phyloP scores from a whole-genome alignment of 2,329 filamentous ascomycete genomes.

The Cordyceps cateniannulata region DNA sequence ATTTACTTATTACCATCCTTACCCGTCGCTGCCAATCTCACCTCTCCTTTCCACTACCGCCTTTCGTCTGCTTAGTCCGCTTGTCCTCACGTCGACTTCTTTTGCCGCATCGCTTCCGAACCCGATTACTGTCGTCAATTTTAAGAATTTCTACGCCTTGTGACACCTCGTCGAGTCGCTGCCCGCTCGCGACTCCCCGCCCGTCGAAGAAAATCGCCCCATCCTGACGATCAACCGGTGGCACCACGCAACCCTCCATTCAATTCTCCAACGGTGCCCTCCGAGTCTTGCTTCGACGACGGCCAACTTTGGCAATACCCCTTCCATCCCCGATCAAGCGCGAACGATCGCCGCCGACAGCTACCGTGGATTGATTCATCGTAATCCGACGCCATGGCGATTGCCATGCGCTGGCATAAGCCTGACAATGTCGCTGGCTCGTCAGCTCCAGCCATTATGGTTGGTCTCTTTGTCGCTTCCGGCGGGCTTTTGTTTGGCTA shows the following conservation, averaged over 20 bases:
- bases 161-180: not conserved
- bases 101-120: not conserved
- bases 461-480: conserved; percentile 64
- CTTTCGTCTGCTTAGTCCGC: not conserved
- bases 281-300: conserved; percentile 1
- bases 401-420: conserved; percentile 66
- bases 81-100: not conserved
- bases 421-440: conserved; percentile 69
- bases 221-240: conserved; percentile 7
- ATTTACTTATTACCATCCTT: conserved; percentile 6
- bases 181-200: conserved; percentile 1
- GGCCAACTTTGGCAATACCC: not conserved
- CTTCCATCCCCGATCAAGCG: not conserved
- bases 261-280: not conserved
- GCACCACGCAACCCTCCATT: not conserved
- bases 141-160: not conserved
- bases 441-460: conserved; percentile 65
- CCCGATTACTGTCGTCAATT: not conserved
- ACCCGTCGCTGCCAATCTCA: conserved; percentile 1
- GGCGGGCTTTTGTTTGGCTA: conserved; percentile 65
- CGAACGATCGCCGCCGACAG: conserved; percentile 10
- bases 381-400: conserved; percentile 50
- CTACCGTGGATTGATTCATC: conserved; percentile 43
- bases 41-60: not conserved
- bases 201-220: conserved; percentile 4